Evolutionary conservation across 192 early-diverging fungal species (phyloP), one percentile per base, ranked within the genome.

Genomic region (Helicostylum pulchrum): DNA sequence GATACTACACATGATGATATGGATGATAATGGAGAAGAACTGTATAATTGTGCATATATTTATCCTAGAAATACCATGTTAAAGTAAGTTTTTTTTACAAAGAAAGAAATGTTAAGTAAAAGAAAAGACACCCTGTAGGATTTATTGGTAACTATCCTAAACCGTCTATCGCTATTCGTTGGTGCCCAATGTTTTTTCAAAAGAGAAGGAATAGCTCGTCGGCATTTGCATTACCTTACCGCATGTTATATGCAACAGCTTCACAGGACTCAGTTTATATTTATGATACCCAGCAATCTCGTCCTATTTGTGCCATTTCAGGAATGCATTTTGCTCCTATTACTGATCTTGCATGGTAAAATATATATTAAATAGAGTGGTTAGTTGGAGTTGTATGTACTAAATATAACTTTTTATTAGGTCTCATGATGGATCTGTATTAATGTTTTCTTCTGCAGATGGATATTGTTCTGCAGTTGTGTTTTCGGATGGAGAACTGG

Each of bases 301-400:
- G 77, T 14, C 89, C 96, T 1, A 78, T 95, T 5, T 92, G 85
- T 14, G 72, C 87, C 31, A 66, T 94, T 53, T 76, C 83, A 15
- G 89, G 91, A 30, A 76, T 96, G 60, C 96, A 98, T 71, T 96
- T 90, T 73, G 88, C 93, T 14, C 86, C 92, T 2, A 78, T 96
- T 43, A 93, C 94, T 8, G 96, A 98, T 73, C 63, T 96, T 49
- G 76, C 93, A 17, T 96, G 94, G 95, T 87, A 78, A 67, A 68
- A 57, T 21, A n/a, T 17, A 51, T 32, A 17, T 1, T n/a, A 14
- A 11, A 11, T 60, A 1, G 26, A 36, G 30, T 15, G 42, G n/a
- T n/a, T n/a, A n/a, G n/a, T n/a, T n/a, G n/a, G n/a, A n/a, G n/a
- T n/a, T n/a, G n/a, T n/a, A n/a, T n/a, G n/a, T n/a, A 45, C 34